These are phyloP conservation scores for Exophiala phaeomuriformis DNA, from an alignment of 2,329 filamentous ascomycete species.

Conservation along the genomic window DNA sequence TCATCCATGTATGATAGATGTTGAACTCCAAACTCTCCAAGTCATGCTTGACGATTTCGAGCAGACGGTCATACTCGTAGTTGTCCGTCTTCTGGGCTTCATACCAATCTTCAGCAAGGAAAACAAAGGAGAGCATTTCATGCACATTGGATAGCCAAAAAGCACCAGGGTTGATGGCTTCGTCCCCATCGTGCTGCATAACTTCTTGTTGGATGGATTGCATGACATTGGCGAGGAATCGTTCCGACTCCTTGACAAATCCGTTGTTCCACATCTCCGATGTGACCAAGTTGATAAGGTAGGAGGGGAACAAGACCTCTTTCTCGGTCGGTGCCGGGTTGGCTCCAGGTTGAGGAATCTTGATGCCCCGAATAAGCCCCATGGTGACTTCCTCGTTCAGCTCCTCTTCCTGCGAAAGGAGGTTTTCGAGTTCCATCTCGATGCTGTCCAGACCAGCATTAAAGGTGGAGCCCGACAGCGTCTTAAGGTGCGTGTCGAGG, in stretches of 20 bases:
- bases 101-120: constrained; percentile 98
- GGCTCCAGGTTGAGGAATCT: constrained; percentile 82
- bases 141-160: constrained; percentile 99
- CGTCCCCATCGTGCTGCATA: constrained; percentile 96
- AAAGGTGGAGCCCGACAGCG: constrained; percentile 67
- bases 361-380: constrained; percentile 90
- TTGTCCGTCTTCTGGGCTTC: constrained; percentile 99
- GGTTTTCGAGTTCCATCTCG: constrained; percentile 86
- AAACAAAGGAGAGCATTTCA: constrained; percentile 99
- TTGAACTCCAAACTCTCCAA: constrained; percentile 98
- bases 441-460: constrained; percentile 79
- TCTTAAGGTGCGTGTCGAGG: constrained; percentile 61
- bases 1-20: constrained; percentile 99
- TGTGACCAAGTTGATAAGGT: constrained; percentile 96
- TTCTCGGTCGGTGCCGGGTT: constrained; percentile 92
- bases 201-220: constrained; percentile 99
- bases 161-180: constrained; percentile 91
- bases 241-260: constrained; percentile 98
- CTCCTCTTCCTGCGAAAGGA: constrained; percentile 90
- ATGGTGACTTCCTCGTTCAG: constrained; percentile 96
- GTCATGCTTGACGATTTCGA: constrained; percentile 99
- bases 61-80: constrained; percentile 92
- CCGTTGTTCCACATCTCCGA: constrained; percentile 99
- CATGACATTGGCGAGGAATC: constrained; percentile 98
- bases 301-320: constrained; percentile 96